phyloP scores from a whole-genome alignment of 345 rosid genomes.

The Melaleuca alternifolia region DNA sequence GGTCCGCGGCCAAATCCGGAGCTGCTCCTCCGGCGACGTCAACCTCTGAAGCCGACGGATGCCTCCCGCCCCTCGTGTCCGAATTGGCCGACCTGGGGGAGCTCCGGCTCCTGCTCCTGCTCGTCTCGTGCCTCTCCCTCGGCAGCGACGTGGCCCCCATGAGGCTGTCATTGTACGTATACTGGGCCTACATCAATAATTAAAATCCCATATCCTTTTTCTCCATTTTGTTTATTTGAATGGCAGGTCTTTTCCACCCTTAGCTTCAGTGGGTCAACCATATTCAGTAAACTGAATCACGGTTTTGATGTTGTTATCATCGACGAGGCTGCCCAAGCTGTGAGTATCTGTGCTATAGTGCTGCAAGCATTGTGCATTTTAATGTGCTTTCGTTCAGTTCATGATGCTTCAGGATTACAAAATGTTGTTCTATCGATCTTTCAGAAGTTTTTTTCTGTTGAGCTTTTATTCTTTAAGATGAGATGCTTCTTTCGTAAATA shows the following conservation, averaged over 20 bases:
- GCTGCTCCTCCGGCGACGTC: background rate
- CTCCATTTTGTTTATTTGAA: slow-evolving; percentile 6
- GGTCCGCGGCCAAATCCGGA: background rate
- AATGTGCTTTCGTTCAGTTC: background rate
- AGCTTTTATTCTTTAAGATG: background rate
- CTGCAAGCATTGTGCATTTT: background rate
- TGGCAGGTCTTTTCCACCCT: slow-evolving; percentile 86
- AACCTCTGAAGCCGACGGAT: background rate
- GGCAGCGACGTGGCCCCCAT: slow-evolving; percentile 13
- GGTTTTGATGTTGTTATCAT: slow-evolving; percentile 93
- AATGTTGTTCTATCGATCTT: background rate
- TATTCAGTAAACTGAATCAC: slow-evolving; percentile 53
- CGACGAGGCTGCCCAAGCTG: slow-evolving; percentile 99
- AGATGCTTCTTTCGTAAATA: background rate
- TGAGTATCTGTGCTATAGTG: slow-evolving; percentile 20
- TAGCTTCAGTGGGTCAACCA: slow-evolving; percentile 85
- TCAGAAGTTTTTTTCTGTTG: background rate
- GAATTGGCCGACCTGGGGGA: background rate
- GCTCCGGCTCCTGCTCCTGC: background rate
- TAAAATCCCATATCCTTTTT: background rate
- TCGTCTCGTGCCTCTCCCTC: background rate
- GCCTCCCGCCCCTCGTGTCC: background rate
- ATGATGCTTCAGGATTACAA: background rate
- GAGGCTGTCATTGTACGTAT: slow-evolving; percentile 78
- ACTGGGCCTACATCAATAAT: slow-evolving; percentile 2